Conservation (phyloP, 345 rosid species). For the Dovyalis caffra region DNA sequence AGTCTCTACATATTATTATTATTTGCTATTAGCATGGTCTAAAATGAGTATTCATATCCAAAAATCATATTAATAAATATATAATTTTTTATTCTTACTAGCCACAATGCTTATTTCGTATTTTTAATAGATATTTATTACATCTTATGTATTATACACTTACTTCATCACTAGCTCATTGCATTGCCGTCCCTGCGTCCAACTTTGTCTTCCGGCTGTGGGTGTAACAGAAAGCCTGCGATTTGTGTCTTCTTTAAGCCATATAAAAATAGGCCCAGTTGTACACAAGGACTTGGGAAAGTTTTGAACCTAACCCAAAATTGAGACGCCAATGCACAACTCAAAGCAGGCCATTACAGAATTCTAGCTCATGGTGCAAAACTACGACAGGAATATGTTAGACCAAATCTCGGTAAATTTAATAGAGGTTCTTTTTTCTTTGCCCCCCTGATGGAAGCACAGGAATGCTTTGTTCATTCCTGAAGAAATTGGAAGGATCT, state of each 20-base stretch:
- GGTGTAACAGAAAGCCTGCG: not conserved
- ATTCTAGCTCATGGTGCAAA: not conserved
- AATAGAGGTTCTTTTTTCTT: not conserved
- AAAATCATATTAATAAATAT: too few species aligned
- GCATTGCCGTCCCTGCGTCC: too few species aligned
- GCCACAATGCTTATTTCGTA: too few species aligned
- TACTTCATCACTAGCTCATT: too few species aligned
- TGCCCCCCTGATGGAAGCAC: not conserved
- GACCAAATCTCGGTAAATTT: not conserved
- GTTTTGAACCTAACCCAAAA: not conserved
- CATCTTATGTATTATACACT: too few species aligned
- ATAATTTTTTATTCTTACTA: too few species aligned
- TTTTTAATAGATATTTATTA: too few species aligned
- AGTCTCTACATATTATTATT: too few species aligned
- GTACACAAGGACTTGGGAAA: not conserved
- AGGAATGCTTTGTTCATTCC: slow-evolving; percentile 22
- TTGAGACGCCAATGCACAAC: not conserved
- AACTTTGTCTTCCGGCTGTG: not conserved
- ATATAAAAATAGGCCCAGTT: not conserved
- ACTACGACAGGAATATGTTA: not conserved
- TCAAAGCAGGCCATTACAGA: not conserved
- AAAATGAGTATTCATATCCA: too few species aligned
- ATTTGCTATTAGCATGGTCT: too few species aligned
- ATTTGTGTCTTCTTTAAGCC: not conserved
- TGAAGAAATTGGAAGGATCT: slow-evolving; percentile 23